Evolutionary conservation across 768 basidiomycete genomes (phyloP).

Genomic region (Leccinum variicolor): DNA sequence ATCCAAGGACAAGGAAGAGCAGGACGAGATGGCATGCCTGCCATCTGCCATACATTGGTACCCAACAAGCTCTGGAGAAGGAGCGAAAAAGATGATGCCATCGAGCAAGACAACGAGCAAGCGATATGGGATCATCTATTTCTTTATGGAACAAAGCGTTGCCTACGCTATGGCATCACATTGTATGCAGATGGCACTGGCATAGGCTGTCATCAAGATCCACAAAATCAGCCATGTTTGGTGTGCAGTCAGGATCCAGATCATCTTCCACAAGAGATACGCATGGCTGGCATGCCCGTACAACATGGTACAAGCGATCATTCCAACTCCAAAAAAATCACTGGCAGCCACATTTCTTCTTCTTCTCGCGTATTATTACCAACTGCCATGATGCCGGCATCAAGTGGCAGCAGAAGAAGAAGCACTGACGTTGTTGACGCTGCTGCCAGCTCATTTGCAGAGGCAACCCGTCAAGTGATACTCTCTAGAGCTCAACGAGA

Average conservation of each 20-base stretch:
- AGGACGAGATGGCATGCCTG: constrained; percentile 9
- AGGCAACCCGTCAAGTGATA: too few species aligned
- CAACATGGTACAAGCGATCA: too few species aligned
- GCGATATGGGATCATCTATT: background rate
- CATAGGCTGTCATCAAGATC: too few species aligned
- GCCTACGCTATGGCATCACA: constrained; percentile 3
- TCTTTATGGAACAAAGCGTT: background rate
- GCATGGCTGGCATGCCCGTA: background rate
- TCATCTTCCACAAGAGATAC: too few species aligned
- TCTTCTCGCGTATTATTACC: too few species aligned
- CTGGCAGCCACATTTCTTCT: too few species aligned
- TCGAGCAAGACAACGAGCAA: background rate
- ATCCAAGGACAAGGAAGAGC: constrained; percentile 20
- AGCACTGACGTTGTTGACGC: rapidly evolving
- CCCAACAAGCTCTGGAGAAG: background rate
- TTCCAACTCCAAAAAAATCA: too few species aligned
- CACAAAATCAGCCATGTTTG: constrained; percentile 2
- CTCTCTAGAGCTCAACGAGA: too few species aligned
- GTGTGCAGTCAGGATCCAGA: background rate
- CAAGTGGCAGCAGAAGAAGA: too few species aligned
- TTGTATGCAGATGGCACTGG: background rate
- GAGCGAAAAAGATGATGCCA: background rate
- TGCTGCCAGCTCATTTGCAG: too few species aligned
- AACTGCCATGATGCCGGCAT: too few species aligned
- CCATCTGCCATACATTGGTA: background rate